phyloP scores from a whole-genome alignment of 2,329 filamentous ascomycete genomes.

The Trichophyton rubrum region DNA sequence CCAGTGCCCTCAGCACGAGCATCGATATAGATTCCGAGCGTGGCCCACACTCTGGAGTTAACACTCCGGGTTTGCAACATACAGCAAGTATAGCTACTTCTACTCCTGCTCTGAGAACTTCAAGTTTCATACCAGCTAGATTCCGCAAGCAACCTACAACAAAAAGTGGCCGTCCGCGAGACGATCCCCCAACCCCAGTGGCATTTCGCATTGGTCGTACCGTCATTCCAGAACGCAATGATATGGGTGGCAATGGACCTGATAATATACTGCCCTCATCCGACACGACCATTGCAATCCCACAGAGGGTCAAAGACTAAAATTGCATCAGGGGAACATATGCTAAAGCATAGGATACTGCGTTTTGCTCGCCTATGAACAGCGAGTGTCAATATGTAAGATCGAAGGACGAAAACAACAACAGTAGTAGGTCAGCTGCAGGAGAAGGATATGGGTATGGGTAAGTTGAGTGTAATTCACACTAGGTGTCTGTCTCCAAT shows the following conservation, averaged over 20 bases:
- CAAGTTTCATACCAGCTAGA: conserved; percentile 4
- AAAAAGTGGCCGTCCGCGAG: conserved; percentile 5
- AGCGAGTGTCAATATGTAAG: too few species aligned
- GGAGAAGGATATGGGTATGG: not conserved
- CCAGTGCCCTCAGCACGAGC: conserved; percentile 33
- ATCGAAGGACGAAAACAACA: too few species aligned
- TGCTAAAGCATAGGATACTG: not conserved
- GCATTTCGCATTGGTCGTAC: conserved; percentile 9
- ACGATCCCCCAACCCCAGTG: conserved; percentile 3
- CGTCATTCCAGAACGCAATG: conserved; percentile 6
- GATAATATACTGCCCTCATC: not conserved
- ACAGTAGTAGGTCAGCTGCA: not conserved
- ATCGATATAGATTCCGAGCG: conserved; percentile 17
- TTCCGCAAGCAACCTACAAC: not conserved
- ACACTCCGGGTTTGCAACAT: not conserved
- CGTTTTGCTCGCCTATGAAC: not conserved
- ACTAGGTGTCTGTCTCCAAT: too few species aligned
- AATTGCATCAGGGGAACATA: not conserved
- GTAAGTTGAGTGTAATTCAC: not conserved
- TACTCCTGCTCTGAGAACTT: not conserved
- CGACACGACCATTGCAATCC: not conserved
- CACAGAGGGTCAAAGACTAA: not conserved
- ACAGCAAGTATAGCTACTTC: not conserved
- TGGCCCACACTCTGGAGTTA: not conserved
- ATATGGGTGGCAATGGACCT: not conserved